Evolutionary conservation across 768 basidiomycete species (phyloP).

Genomic region (Kwoniella bestiolae): DNA sequence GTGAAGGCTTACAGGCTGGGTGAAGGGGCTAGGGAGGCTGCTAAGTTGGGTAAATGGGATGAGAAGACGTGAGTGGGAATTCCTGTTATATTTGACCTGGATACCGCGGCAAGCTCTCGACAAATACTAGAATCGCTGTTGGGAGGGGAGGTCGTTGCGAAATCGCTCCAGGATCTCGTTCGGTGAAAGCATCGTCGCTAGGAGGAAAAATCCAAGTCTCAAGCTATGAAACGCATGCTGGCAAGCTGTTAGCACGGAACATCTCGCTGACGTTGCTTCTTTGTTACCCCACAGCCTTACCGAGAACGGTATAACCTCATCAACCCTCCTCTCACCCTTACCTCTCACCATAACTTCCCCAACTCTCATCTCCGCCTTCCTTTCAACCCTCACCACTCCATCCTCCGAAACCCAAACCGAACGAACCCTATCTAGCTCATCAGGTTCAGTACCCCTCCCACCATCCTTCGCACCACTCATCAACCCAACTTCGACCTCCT

Average conservation of each 20-base stretch:
- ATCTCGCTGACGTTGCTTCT: not conserved
- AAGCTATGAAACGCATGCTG: no score
- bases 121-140: no score
- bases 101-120: not conserved
- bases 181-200: no score
- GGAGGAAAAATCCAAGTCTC: no score
- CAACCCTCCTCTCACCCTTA: constrained; percentile 81
- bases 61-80: constrained; percentile 75
- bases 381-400: constrained; percentile 67
- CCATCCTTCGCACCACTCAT: constrained; percentile 72
- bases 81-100: not conserved
- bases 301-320: constrained; percentile 79
- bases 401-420: constrained; percentile 26
- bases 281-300: constrained; percentile 73
- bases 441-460: constrained; percentile 43
- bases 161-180: no score
- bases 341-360: constrained; percentile 84
- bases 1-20: constrained; percentile 89
- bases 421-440: constrained; percentile 58
- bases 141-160: no score
- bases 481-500: constrained; percentile 68
- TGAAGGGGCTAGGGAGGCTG: constrained; percentile 75
- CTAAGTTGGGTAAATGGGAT: constrained; percentile 82
- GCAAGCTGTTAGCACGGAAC: no score
- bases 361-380: constrained; percentile 75